Evolutionary conservation across 495 filamentous ascomycete species (phyloP), one percentile per base, ranked within the genome.

Genomic region (Hapsidospora chrysogenum): DNA sequence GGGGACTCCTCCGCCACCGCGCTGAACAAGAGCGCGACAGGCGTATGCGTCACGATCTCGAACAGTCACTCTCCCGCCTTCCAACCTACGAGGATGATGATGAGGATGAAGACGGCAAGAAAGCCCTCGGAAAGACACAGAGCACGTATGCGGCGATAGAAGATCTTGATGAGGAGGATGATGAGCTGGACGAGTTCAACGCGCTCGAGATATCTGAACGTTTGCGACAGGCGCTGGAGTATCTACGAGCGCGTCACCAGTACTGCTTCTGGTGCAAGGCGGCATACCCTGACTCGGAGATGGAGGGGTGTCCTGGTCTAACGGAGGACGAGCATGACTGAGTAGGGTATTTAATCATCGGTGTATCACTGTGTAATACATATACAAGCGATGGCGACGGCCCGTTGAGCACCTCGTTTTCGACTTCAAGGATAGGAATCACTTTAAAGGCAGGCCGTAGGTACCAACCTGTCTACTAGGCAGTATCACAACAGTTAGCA

Each of bases 241-340:
- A 79, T 51, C 48, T 99, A 26, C 67, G 87, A 16, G 60, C 74
- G 19, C 69, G 64, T 44, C 66, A 80, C 45, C 54, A 64, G 27
- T 99, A 99, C 51, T 99, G 89, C 60, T 94, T 94, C 52, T 99
- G 85, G 85, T 99, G 89, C 52, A 94, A 94, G 51, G 79, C 65
- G 52, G 57, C 61, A 29, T 96, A 95, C 47, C 52, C 58, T 1
- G 74, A 78, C 32, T 65, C 50, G 11, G 57, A 63, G 41, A 76
- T 95, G 74, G 81, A 89, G 3, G 85, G 81, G 0, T 97, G 89
- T 65, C 86, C 89, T 1, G 92, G 92, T 0, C 35, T 76, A 10
- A 83, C 76, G 3, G 92, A 95, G 57, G 87, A 95, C 47, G 85
- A 93, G 48, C 87, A 95, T 48, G 87, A 85, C 51, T 94, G 52